phyloP scores from a whole-genome alignment of 176 grass and related monocot genomes.

The Luzula sylvatica region DNA sequence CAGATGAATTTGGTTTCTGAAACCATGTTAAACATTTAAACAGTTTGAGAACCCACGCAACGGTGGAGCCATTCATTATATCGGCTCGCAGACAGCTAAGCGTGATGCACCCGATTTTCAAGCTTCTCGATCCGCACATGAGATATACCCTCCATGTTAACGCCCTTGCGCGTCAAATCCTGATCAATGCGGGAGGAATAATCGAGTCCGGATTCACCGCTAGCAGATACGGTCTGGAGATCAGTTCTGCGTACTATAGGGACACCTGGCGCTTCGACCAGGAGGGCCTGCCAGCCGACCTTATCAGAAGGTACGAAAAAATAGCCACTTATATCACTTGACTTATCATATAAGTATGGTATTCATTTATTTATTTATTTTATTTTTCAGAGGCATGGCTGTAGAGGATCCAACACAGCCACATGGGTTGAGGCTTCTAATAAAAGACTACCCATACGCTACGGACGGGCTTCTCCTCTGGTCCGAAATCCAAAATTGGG shows the following conservation, averaged over 20 bases:
- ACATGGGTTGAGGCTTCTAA: slow-evolving; percentile 58
- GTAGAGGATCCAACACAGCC: slow-evolving; percentile 65
- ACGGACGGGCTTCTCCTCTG: slow-evolving; percentile 74
- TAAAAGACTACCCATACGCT: slow-evolving; percentile 96
- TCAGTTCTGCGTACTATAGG: slow-evolving; percentile 54
- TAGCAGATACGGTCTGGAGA: slow-evolving; percentile 57
- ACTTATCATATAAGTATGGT: not conserved
- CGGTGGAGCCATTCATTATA: slow-evolving; percentile 59
- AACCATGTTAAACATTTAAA: not conserved
- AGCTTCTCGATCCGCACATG: slow-evolving; percentile 93
- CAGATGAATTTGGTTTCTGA: not conserved
- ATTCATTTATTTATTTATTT: not conserved
- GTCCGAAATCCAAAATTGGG: slow-evolving; percentile 59
- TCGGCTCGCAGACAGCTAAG: slow-evolving; percentile 85
- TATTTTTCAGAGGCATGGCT: slow-evolving; percentile 61
- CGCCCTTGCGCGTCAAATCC: slow-evolving; percentile 80
- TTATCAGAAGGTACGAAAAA: slow-evolving; percentile 52
- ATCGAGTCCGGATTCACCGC: slow-evolving; percentile 92
- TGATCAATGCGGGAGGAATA: slow-evolving; percentile 86
- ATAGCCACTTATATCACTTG: not conserved
- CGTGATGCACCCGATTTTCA: slow-evolving; percentile 87
- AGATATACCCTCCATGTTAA: slow-evolving; percentile 89
- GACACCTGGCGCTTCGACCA: slow-evolving; percentile 73
- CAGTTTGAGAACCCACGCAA: slow-evolving; percentile 88
- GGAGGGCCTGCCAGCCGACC: slow-evolving; percentile 82